Evolutionary conservation across 345 rosid species (phyloP), one percentile per base, ranked within the genome.

Genomic region (Clausena lansium): DNA sequence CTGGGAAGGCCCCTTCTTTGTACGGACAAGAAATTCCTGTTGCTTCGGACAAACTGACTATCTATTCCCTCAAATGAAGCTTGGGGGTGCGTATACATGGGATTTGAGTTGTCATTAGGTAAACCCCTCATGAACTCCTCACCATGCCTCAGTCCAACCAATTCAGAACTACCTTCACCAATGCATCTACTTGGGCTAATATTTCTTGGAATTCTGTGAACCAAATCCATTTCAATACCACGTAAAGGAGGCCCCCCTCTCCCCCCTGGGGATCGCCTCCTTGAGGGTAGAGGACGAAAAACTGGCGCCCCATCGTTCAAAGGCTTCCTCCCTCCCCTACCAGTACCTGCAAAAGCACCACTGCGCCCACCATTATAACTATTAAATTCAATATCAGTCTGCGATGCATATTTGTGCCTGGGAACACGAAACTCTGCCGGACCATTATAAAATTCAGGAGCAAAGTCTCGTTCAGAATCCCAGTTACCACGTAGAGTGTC

Each of bases 291-390:
- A 55, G 84, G 83, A 35, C 84, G 79, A 61, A 84, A 91, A 77
- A 83, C 35, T 6, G 85, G 70, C 47, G 47, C 75, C 65, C 86
- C 91, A 67, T 88, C 90, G 76, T 79, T 83, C 66, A 77, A 74
- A 50, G 82, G 20, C 67, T 86, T 90, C 84, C 94, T 91, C 60
- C 93, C 91, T 85, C 95, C 87, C 60, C 89, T 82, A 57, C 85
- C 88, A 74, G 45, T 77, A 85, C 89, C 88, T 67, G 78, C 78
- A 89, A 87, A 84, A 6, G 83, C 65, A 80, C 83, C 88, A 79
- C 88, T 90, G 17, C 77, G 77, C 70, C 88, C 87, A 58, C 74
- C 81, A 76, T 88, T 90, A 76, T 83, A 87, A 76, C 79, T 87
- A 75, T 85, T 82, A 64, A 85, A 88, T 74, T 89, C 89, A 74